Evolutionary conservation across 108 stramenopile genomes (phyloP), one percentile per base, ranked within the genome.

Genomic region (Nitzschia sp.): DNA sequence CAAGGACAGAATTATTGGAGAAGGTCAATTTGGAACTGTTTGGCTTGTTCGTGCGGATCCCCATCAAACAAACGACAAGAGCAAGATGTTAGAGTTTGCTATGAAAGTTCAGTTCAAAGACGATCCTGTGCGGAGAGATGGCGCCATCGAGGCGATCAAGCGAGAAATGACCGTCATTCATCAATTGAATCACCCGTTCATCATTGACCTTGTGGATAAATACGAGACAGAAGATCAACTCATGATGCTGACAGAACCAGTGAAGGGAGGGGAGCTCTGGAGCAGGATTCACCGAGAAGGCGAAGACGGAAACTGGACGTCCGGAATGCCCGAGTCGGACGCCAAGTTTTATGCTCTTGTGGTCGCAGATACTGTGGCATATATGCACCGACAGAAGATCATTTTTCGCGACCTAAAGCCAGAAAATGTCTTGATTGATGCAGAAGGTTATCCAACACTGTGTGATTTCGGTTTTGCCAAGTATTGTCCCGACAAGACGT

Each of bases 401-500:
- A 78, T 95, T 3, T 96, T 90, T 73, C 88, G 95, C 27, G 95
- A 96, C 79, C 58, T 96, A 31, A 96, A 96, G 74, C 91, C 91
- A 13, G 96, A 97, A 67, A 77, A 77, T 27, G 48, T 77, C 2
- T 29, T 77, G 32, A 33, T 77, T 8, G 93, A 95, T 66, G 70
- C 36, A 28, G 73, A 79, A 22, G 96, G 96, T 0, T 95, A 93
- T 69, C 76, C 88, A 32, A 88, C 86, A 3, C 76, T 95, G 28
- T 76, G 90, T 22, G 96, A 97, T 83, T 85, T 77, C 32, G 76
- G 76, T 3, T 71, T 71, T 60, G 57, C 65, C 41, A 76, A 76
- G 61, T 69, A 52, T 35, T 44, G 92, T 50, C 88, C 61, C 27
- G 73, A 80, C 48, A 92, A 88, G 60, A 92, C 92, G 27, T 92